A percentile compares a stretch with the other conserved stretches of the same genome.
These are phyloP conservation scores for Musa troglodytarum DNA, from an alignment of 176 grass and related monocot genomes.

Conservation along the genomic window DNA sequence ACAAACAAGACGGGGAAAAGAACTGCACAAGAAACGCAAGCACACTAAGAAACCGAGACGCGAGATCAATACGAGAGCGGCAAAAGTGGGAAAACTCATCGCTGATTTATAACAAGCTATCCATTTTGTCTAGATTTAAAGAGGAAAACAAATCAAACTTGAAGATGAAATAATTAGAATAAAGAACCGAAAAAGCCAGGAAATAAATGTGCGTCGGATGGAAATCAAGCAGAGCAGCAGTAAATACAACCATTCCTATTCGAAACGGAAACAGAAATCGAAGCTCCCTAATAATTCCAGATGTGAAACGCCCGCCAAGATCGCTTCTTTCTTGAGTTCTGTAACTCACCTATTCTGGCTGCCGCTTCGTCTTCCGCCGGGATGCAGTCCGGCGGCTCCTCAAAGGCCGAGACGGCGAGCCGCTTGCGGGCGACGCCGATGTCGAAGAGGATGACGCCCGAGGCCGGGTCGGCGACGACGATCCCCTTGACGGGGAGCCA, in stretches of 20 bases:
- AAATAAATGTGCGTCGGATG: background rate
- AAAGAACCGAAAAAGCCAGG: background rate
- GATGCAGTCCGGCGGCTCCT: conserved; percentile 76
- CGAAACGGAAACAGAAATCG: conserved; percentile 10
- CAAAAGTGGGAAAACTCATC: too few relatives aligned
- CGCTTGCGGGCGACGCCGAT: conserved; percentile 80
- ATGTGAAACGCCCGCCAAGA: conserved; percentile 36
- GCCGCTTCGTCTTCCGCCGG: conserved; percentile 16
- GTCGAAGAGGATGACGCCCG: conserved; percentile 84
- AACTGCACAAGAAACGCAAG: background rate
- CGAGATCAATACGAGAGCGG: too few relatives aligned
- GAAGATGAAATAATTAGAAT: background rate
- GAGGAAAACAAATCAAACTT: background rate
- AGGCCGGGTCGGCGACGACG: conserved; percentile 34
- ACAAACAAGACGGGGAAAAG: background rate
- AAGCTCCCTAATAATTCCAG: conserved; percentile 20
- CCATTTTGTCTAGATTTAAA: too few relatives aligned
- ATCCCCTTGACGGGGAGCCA: conserved; percentile 98
- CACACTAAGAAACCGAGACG: background rate
- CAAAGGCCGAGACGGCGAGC: conserved; percentile 69
- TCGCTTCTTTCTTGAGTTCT: conserved; percentile 23
- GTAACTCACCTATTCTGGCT: background rate
- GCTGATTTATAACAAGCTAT: too few relatives aligned
- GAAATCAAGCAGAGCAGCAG: background rate
- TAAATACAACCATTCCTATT: background rate